Evolutionary conservation across 2,329 filamentous ascomycete species (phyloP).

Genomic region (Fusarium compactum): DNA sequence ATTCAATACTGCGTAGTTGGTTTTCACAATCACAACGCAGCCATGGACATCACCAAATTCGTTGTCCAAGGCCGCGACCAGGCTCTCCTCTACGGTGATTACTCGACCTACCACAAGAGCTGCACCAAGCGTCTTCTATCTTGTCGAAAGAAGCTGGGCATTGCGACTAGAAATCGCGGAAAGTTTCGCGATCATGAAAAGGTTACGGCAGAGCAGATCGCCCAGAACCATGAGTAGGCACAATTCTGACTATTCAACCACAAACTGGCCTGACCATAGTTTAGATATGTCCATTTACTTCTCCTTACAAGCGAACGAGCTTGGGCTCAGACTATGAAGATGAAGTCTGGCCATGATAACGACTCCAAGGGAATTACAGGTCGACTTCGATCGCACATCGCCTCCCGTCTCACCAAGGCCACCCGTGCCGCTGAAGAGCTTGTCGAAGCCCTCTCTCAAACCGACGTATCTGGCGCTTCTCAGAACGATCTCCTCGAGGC

Average conservation of each 20-base stretch:
- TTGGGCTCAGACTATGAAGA: slow-evolving; percentile 95
- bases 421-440: slow-evolving; percentile 76
- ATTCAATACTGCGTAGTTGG: not conserved
- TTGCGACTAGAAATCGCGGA: slow-evolving; percentile 84
- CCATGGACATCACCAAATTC: slow-evolving; percentile 92
- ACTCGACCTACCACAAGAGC: slow-evolving; percentile 84
- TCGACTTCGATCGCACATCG: slow-evolving; percentile 85
- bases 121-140: slow-evolving; percentile 85
- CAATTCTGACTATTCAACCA: slow-evolving; percentile 2
- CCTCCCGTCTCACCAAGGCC: slow-evolving; percentile 87
- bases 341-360: slow-evolving; percentile 84
- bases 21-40: not conserved
- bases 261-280: slow-evolving; percentile 20
- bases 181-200: slow-evolving; percentile 81
- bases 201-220: slow-evolving; percentile 81
- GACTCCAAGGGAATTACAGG: slow-evolving; percentile 84
- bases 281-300: slow-evolving; percentile 80
- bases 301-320: slow-evolving; percentile 89
- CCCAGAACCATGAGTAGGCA: slow-evolving; percentile 78
- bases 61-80: slow-evolving; percentile 83
- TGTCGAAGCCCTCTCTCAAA: slow-evolving; percentile 73
- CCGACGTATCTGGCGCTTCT: slow-evolving; percentile 72
- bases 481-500: slow-evolving; percentile 84
- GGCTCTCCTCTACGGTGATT: slow-evolving; percentile 88
- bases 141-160: slow-evolving; percentile 85